phyloP scores from a whole-genome alignment of 169 alveolate genomes.

The Perkinsus marinus region DNA sequence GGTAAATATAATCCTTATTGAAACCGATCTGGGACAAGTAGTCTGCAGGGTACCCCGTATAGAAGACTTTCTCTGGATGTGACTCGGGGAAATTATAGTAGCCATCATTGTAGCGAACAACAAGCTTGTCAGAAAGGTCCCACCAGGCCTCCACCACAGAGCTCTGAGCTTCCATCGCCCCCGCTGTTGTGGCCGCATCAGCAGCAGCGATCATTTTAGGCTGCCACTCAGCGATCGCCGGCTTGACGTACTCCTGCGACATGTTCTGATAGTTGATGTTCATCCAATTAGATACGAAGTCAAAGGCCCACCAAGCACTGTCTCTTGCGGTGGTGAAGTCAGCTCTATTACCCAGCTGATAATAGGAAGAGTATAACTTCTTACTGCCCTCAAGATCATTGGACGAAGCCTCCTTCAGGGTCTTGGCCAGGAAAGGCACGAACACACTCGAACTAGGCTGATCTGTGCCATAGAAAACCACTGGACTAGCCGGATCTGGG shows the following conservation, averaged over 20 bases:
- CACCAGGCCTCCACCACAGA: neutral
- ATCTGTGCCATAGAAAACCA: neutral
- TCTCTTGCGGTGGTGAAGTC: neutral
- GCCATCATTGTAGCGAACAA: neutral
- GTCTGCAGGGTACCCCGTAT: neutral
- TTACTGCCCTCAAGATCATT: neutral
- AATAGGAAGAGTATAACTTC: neutral
- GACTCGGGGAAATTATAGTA: neutral
- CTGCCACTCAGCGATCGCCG: neutral
- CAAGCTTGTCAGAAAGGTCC: neutral
- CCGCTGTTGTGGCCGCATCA: neutral
- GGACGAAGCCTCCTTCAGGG: neutral
- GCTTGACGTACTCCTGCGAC: neutral
- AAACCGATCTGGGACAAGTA: neutral
- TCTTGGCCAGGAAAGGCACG: neutral
- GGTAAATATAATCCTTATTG: neutral
- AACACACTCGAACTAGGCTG: neutral
- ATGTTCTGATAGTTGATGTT: neutral
- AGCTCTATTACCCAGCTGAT: neutral
- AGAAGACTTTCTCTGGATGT: neutral
- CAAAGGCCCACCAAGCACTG: slow-evolving; percentile 1
- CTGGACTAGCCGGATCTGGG: neutral
- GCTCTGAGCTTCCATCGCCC: neutral
- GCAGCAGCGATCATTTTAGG: neutral
- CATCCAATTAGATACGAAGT: neutral